Evolutionary conservation across 306 rosid species (phyloP).

Genomic region (Fragaria ananassa): DNA sequence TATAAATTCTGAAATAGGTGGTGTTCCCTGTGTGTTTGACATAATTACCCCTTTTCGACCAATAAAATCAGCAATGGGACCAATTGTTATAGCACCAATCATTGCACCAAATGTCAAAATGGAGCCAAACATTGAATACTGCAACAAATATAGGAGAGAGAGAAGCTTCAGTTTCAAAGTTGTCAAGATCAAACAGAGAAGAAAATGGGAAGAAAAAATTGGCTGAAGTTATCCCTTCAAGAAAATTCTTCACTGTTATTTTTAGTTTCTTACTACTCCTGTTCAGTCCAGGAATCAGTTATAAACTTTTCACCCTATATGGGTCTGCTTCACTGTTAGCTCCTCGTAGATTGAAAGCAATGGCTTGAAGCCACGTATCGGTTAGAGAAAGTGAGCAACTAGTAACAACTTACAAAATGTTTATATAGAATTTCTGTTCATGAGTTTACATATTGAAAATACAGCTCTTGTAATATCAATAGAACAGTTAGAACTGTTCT

Average conservation of each 20-base stretch:
- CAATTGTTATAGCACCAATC: conserved; percentile 88
- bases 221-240: background rate
- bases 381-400: background rate
- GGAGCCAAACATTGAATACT: conserved; percentile 61
- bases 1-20: background rate
- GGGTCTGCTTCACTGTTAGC: background rate
- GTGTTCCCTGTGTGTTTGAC: background rate
- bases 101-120: conserved; percentile 88
- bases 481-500: background rate
- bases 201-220: background rate
- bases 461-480: background rate
- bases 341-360: background rate
- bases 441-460: background rate
- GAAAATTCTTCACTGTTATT: background rate
- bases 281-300: background rate
- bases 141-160: conserved; percentile 6
- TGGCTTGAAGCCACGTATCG: background rate
- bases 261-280: background rate
- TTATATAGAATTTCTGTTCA: background rate
- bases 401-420: background rate
- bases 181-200: background rate
- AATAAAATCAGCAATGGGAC: conserved; percentile 64
- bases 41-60: conserved; percentile 76
- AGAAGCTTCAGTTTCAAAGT: background rate
- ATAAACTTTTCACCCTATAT: background rate